A percentile compares a stretch with the other conserved stretches of the same genome.
Conservation (phyloP, 2,329 filamentous ascomycete species). For the Thielaviopsis musarum region DNA sequence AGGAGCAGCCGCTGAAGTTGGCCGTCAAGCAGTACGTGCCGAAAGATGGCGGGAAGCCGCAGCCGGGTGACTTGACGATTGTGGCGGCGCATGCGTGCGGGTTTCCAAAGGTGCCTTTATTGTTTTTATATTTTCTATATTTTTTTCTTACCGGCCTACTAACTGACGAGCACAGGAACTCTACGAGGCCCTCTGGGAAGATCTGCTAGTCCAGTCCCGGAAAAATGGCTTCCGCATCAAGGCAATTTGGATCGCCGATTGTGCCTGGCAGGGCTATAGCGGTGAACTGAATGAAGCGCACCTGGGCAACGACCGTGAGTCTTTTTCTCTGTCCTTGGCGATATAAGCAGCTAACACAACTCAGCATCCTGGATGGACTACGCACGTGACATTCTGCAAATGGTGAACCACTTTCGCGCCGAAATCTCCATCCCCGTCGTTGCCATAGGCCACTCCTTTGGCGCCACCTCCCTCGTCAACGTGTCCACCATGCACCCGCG, state of each 20-base stretch:
- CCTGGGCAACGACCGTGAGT: constrained; percentile 70
- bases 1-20: constrained; percentile 58
- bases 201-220: constrained; percentile 45
- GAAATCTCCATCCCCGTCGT: constrained; percentile 57
- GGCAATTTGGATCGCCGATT: constrained; percentile 78
- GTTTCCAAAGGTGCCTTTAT: constrained; percentile 56
- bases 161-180: constrained; percentile 43
- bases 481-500: constrained; percentile 65
- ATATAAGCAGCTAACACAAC: not conserved
- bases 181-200: constrained; percentile 84
- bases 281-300: constrained; percentile 57
- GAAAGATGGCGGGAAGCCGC: constrained; percentile 47
- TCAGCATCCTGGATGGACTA: constrained; percentile 75
- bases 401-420: constrained; percentile 65
- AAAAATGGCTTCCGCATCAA: constrained; percentile 49
- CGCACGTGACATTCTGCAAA: constrained; percentile 64
- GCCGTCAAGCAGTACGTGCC: constrained; percentile 82
- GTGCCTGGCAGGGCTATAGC: constrained; percentile 70
- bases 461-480: constrained; percentile 55
- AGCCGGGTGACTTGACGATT: constrained; percentile 66
- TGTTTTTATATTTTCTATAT: not conserved
- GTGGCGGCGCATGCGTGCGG: constrained; percentile 81
- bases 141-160: not conserved
- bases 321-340: not conserved
- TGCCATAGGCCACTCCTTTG: constrained; percentile 81